Evolutionary conservation across 2,329 filamentous ascomycete genomes (phyloP), one percentile per base, ranked within the genome.

Genomic region (Ophiostoma novo-ulmi): DNA sequence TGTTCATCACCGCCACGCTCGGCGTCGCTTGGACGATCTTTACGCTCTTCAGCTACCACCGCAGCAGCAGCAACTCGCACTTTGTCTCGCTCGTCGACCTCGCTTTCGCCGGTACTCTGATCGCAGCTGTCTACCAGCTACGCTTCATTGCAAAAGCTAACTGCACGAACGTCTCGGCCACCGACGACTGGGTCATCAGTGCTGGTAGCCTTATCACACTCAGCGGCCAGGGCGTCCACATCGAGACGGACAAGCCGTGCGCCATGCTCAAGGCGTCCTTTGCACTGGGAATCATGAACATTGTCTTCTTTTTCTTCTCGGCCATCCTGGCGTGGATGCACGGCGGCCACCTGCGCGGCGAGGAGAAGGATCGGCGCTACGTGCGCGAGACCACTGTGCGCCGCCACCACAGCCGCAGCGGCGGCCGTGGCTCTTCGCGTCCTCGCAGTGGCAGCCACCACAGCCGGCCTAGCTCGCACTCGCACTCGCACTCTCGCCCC

Each of bases 191-290:
- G 79, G 85, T 85, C 75, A 78, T 86, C 69, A 83, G 84, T 67
- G 82, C 93, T 63, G 90, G 90, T 14, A 82, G 85, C 14, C 86
- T 92, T 73, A 85, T 87, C 39, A 82, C 80, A 73, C 86, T 86
- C 63, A 81, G 80, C 39, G 79, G 85, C 48, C 83, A 83, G 67
- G 80, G 80, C 69, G 84, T 87, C 71, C 79, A 84, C 61, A 77
- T 89, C 58, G 79, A 85, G 69, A 79, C 89, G 52, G 85, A 92
- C 80, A 94, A 94, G 84, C 87, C 88, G 5, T 98, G 94, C 81
- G 87, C 90, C 68, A 95, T 97, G 92, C 87, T 97, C 77, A 98
- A 97, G 86, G 91, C 94, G 0, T 86, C 84, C 75, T 98, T 93
- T 81, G 94, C 93, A 2, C 89, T 97, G 75, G 93, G 87, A 67